phyloP scores from a whole-genome alignment of 371 early-diverging fungal species.

The Rhizopus arrhizus region DNA sequence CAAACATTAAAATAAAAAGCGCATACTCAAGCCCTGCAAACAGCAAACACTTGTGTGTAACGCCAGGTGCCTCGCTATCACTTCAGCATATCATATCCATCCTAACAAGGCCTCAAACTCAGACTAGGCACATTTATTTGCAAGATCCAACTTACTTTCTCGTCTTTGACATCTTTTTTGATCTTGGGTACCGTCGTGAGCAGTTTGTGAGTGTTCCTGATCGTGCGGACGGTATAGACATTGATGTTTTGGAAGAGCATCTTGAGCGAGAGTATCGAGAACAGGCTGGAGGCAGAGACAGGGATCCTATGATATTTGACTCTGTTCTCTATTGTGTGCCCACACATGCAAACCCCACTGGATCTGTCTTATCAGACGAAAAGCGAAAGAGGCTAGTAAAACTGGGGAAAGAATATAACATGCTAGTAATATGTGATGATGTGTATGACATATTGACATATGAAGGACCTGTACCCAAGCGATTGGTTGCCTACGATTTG shows the following conservation, averaged over 20 bases:
- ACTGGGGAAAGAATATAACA: slow-evolving; percentile 52
- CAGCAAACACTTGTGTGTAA: slow-evolving; percentile 33
- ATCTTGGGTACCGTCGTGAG: slow-evolving; percentile 39
- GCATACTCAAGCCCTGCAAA: neutral
- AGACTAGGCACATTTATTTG: slow-evolving; percentile 41
- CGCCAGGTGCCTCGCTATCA: slow-evolving; percentile 43
- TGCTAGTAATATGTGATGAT: slow-evolving; percentile 67
- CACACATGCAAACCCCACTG: slow-evolving; percentile 62
- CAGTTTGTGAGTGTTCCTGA: slow-evolving; percentile 47
- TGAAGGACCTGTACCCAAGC: slow-evolving; percentile 20
- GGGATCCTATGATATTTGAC: neutral
- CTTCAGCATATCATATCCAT: slow-evolving; percentile 36
- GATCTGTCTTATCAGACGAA: slow-evolving; percentile 38
- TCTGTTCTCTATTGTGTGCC: slow-evolving; percentile 62
- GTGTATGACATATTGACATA: slow-evolving; percentile 61
- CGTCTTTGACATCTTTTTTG: slow-evolving; percentile 51
- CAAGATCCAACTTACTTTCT: slow-evolving; percentile 69
- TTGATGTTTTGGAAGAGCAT: slow-evolving; percentile 24
- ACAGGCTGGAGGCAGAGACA: slow-evolving; percentile 6
- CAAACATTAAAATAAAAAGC: too few species aligned
- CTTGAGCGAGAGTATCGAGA: slow-evolving; percentile 11
- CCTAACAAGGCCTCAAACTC: slow-evolving; percentile 32
- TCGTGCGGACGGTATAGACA: slow-evolving; percentile 26
- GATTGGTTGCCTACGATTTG: slow-evolving; percentile 41
- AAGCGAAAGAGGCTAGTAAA: slow-evolving; percentile 45